Evolutionary conservation across 2,329 filamentous ascomycete species (phyloP).

Genomic region (Penicillium sp.): DNA sequence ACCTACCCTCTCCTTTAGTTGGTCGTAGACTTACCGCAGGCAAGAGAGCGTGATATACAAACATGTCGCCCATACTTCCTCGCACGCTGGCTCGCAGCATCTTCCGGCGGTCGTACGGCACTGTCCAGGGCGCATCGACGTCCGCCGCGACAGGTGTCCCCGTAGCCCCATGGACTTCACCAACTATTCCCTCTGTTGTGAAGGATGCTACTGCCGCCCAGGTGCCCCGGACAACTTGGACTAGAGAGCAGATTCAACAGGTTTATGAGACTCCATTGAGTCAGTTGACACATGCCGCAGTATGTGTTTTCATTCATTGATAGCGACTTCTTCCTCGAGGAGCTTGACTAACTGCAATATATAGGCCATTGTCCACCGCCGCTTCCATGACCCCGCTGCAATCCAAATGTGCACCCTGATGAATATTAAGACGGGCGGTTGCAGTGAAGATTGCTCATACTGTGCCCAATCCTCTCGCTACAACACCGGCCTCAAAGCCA

Average conservation of each 20-base stretch:
- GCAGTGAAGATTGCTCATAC: constrained; percentile 89
- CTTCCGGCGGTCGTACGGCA: constrained; percentile 34
- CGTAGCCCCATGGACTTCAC: constrained; percentile 23
- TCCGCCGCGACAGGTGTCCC: constrained; percentile 22
- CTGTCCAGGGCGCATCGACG: constrained; percentile 30
- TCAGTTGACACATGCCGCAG: constrained; percentile 71
- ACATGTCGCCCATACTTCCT: constrained; percentile 15
- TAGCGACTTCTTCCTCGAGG: background rate
- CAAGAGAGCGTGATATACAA: no score
- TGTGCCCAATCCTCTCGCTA: constrained; percentile 81
- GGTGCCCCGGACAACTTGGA: constrained; percentile 68
- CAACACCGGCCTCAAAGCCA: constrained; percentile 68
- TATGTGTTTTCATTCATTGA: constrained; percentile 37
- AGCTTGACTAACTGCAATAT: background rate
- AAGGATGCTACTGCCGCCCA: constrained; percentile 34
- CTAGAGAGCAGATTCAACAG: constrained; percentile 71
- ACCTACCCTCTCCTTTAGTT: background rate
- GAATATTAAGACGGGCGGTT: constrained; percentile 95
- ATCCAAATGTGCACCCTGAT: constrained; percentile 92
- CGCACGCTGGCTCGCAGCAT: constrained; percentile 27
- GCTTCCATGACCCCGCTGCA: constrained; percentile 77
- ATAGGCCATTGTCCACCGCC: constrained; percentile 74
- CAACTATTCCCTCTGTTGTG: constrained; percentile 28
- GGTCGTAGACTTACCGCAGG: no score
- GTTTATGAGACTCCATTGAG: constrained; percentile 80